Percentiles rank a stretch among this genome's conserved stretches.
phyloP scores from a whole-genome alignment of 257 asterid genomes.

The Solanum arcanum region DNA sequence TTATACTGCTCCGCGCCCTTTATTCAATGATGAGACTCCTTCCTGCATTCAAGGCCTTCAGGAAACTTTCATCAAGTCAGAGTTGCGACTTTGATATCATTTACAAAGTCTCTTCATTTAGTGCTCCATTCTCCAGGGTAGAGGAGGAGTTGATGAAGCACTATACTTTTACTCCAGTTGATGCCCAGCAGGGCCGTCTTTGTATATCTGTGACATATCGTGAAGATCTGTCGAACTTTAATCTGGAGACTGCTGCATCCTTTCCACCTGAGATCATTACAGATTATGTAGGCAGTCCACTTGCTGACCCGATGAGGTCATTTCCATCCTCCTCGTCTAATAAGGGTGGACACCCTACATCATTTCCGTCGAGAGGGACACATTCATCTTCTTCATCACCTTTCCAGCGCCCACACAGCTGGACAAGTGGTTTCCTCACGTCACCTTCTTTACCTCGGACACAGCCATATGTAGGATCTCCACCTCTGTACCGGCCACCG shows the following conservation, averaged over 20 bases:
- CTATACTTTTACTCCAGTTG: slow-evolving; percentile 62
- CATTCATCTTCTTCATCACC: slow-evolving; percentile 41
- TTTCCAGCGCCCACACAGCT: slow-evolving; percentile 81
- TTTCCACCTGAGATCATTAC: slow-evolving; percentile 77
- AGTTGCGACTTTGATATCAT: slow-evolving; percentile 69
- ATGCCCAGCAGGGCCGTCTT: slow-evolving; percentile 78
- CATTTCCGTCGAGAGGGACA: slow-evolving; percentile 39
- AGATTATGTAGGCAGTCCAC: slow-evolving; percentile 96
- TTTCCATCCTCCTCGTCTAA: slow-evolving; percentile 48
- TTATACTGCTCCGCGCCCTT: slow-evolving; percentile 63
- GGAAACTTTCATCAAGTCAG: slow-evolving; percentile 52
- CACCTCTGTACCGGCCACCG: slow-evolving; percentile 56
- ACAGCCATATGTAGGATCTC: slow-evolving; percentile 56
- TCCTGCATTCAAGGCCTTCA: slow-evolving; percentile 84
- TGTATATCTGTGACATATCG: slow-evolving; percentile 71
- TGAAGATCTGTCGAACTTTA: slow-evolving; percentile 62
- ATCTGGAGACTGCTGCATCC: slow-evolving; percentile 51
- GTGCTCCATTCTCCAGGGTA: slow-evolving; percentile 70
- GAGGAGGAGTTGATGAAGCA: slow-evolving; percentile 67
- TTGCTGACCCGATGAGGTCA: slow-evolving; percentile 64
- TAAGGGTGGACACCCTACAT: slow-evolving; percentile 30
- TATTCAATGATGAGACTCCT: slow-evolving; percentile 81
- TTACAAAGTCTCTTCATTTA: slow-evolving; percentile 66
- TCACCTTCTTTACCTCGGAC: slow-evolving; percentile 34
- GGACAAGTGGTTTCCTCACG: slow-evolving; percentile 85